Percentiles rank a stretch among this genome's conserved stretches.
Conservation (phyloP, 163 green algal genomes). For the Scenedesmus sp. region DNA sequence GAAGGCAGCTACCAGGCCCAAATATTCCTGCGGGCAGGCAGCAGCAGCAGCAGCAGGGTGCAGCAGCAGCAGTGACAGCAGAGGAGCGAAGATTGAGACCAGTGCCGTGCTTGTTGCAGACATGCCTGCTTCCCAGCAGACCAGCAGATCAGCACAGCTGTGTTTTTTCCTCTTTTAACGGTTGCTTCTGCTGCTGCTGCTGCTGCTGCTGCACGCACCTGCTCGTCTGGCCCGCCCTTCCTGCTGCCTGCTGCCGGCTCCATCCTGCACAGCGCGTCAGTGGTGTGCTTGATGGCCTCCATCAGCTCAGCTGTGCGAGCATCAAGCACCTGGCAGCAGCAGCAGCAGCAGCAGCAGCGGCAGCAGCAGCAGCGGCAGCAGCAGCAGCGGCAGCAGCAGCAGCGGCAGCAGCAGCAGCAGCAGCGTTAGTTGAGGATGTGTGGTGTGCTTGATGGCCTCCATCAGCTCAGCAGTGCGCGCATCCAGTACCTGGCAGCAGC, state of each 20-base stretch:
- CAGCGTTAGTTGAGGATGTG: not conserved
- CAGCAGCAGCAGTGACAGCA: not conserved
- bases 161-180: not conserved
- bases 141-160: not conserved
- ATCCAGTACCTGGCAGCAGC: constrained; percentile 31
- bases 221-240: not conserved
- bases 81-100: not conserved
- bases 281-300: constrained; percentile 19
- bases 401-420: too few relatives aligned
- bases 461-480: constrained; percentile 33
- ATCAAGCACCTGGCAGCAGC: constrained; percentile 32
- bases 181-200: not conserved
- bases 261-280: constrained; percentile 41
- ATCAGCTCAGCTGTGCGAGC: constrained; percentile 35
- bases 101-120: not conserved
- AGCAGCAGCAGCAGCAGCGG: not conserved
- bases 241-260: not conserved
- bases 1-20: constrained; percentile 1
- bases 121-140: not conserved
- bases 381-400: not conserved
- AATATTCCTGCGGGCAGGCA: constrained; percentile 14
- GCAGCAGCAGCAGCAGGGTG: not conserved
- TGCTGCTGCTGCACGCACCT: constrained; percentile 25
- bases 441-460: constrained; percentile 18
- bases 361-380: not conserved